Evolutionary conservation across 768 basidiomycete species (phyloP).

Genomic region (Sistotremastrum suecicum): DNA sequence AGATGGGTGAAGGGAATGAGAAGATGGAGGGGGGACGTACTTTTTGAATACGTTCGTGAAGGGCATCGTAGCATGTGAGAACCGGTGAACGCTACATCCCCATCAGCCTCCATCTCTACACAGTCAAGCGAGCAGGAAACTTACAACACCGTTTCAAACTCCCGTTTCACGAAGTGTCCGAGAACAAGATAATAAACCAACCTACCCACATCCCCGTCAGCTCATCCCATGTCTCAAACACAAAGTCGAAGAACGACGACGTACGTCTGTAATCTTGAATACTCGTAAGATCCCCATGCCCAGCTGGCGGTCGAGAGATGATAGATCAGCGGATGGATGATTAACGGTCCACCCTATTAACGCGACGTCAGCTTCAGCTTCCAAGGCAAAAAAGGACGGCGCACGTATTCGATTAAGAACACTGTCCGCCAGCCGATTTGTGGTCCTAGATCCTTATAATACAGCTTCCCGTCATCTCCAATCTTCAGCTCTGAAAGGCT

Average conservation of each 20-base stretch:
- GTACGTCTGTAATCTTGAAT: no score
- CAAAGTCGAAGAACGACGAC: no score
- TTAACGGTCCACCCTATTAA: slow-evolving; percentile 63
- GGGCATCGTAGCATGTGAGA: slow-evolving; percentile 94
- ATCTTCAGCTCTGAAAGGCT: slow-evolving; percentile 46
- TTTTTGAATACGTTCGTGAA: slow-evolving; percentile 77
- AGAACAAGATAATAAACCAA: slow-evolving; percentile 64
- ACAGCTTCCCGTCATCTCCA: slow-evolving; percentile 44
- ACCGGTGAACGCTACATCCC: slow-evolving; percentile 65
- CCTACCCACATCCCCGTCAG: slow-evolving; percentile 17
- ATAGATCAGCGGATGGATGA: slow-evolving; percentile 82
- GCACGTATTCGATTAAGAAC: slow-evolving; percentile 89
- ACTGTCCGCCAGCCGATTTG: slow-evolving; percentile 85
- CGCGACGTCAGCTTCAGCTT: slow-evolving; percentile 1
- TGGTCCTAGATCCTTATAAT: slow-evolving; percentile 81
- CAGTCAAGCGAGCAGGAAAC: slow-evolving; percentile 11
- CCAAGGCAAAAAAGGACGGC: slow-evolving; percentile 15
- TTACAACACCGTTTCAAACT: slow-evolving; percentile 82
- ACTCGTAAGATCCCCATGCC: no score
- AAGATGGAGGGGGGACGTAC: slow-evolving; percentile 26
- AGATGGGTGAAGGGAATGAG: not conserved
- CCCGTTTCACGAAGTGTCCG: slow-evolving; percentile 83
- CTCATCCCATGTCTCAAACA: no score
- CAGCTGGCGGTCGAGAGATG: slow-evolving; percentile 30
- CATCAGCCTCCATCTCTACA: no score